Evolutionary conservation across 2,329 filamentous ascomycete species (phyloP), one percentile per base, ranked within the genome.

Genomic region (Teratosphaeria epicoccoides): DNA sequence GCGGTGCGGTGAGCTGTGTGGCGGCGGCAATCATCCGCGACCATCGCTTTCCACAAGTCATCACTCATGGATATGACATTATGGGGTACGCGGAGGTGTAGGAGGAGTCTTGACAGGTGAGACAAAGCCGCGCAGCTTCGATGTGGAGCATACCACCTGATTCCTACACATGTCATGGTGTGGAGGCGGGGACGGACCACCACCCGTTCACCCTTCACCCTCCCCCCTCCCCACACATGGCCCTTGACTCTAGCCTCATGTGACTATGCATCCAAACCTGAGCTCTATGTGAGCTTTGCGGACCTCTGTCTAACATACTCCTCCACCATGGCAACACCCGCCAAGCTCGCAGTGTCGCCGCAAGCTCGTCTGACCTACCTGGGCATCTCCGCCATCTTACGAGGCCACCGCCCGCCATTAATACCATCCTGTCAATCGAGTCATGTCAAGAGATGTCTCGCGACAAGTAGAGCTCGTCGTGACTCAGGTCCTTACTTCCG

Each of bases 401-500:
- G 55, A 24, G 24, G 50, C 61, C 9, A 57, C 11, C 53, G 12
- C 47, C 55, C 47, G 6, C 47, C 49, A 47, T 51, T 51, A 12
- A 20, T 40, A 40, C n/a, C 33, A 29, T 29, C 28, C 29, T 28
- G 24, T 37, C 6, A 12, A 9, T 45, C 28, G 14, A 25, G 20
- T 10, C 44, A 22, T 24, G 37, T 55, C 46, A 58, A 55, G 28
- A 62, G 63, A 46, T 56, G 71, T 59, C 57, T 71, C 17, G 63
- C 64, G 40, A 61, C 64, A 33, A 54, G 56, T 25, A 40, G 33
- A 17, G 54, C 55, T 40, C 63, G 61, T 40, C 58, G 59, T 44
- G 74, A 73, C 3, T 70, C 63, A 1, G 75, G 74, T 23, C 71
- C 77, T 54, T 82, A 80, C 59, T 72, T 76, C 58, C 76, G 80